phyloP scores from a whole-genome alignment of 495 filamentous ascomycete genomes.

The Lepraria neglecta region DNA sequence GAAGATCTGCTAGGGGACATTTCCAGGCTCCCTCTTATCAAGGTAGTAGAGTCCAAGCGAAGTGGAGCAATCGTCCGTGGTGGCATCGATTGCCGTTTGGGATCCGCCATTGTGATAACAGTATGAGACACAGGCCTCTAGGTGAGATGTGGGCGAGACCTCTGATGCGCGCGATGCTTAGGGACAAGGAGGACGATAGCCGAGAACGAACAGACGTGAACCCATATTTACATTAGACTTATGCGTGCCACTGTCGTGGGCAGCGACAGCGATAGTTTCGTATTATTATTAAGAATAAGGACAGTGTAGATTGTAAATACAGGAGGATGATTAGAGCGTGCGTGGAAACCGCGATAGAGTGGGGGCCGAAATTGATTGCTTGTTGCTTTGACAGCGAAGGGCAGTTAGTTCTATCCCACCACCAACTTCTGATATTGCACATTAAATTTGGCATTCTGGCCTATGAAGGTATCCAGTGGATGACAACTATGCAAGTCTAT shows the following conservation, averaged over 20 bases:
- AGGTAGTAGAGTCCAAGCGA: constrained; percentile 7
- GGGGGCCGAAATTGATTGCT: too few relatives aligned
- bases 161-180: neutral
- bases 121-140: neutral
- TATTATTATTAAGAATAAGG: neutral
- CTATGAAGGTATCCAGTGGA: too few relatives aligned
- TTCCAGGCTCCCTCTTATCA: constrained; percentile 3
- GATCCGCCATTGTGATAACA: neutral
- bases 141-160: neutral
- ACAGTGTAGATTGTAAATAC: constrained; percentile 4
- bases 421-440: too few relatives aligned
- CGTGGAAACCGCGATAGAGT: neutral
- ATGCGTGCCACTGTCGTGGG: too few relatives aligned
- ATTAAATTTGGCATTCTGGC: too few relatives aligned
- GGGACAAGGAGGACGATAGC: neutral
- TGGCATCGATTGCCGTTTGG: neutral
- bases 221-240: neutral
- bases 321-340: neutral
- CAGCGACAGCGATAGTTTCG: neutral
- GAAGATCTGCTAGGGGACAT: constrained; percentile 48
- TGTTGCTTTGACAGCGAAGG: too few relatives aligned
- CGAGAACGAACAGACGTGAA: neutral
- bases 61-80: neutral
- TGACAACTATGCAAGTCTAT: neutral
- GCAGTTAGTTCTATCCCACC: too few relatives aligned